Evolutionary conservation across 2,329 filamentous ascomycete genomes (phyloP).

Genomic region (Hypoxylon sp.): DNA sequence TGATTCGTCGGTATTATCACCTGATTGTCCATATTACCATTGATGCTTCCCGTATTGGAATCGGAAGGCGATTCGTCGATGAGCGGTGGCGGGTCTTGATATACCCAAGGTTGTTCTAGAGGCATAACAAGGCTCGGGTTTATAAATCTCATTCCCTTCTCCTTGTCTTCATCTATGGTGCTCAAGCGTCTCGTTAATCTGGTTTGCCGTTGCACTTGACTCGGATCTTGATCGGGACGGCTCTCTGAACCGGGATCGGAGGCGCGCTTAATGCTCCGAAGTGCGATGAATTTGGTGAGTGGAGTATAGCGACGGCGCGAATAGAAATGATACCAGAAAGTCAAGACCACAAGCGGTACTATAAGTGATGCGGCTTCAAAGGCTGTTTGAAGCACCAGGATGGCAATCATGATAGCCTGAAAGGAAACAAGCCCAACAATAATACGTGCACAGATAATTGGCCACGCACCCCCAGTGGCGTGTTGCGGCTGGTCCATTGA

Average conservation of each 20-base stretch:
- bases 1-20: conserved; percentile 25
- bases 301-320: conserved; percentile 87
- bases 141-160: conserved; percentile 78
- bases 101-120: conserved; percentile 80
- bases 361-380: conserved; percentile 81
- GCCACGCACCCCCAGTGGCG: conserved; percentile 93
- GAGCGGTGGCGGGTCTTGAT: conserved; percentile 66
- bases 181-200: conserved; percentile 67
- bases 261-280: conserved; percentile 83
- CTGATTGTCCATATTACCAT: conserved; percentile 30
- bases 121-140: conserved; percentile 81
- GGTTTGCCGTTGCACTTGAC: conserved; percentile 56
- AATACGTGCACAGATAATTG: conserved; percentile 94
- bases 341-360: conserved; percentile 81
- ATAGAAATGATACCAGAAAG: conserved; percentile 90
- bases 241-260: conserved; percentile 65
- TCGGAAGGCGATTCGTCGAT: conserved; percentile 43
- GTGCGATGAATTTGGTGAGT: conserved; percentile 90
- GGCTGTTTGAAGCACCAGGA: conserved; percentile 81
- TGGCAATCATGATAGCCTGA: conserved; percentile 90
- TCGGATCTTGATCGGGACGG: conserved; percentile 60
- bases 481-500: conserved; percentile 98
- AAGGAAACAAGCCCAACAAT: conserved; percentile 90
- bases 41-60: conserved; percentile 30
- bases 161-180: conserved; percentile 80